A percentile compares a stretch with the other conserved stretches of the same genome.
phyloP scores from a whole-genome alignment of 805 yeast genomes.

The Kodamaea jinghongensis region DNA sequence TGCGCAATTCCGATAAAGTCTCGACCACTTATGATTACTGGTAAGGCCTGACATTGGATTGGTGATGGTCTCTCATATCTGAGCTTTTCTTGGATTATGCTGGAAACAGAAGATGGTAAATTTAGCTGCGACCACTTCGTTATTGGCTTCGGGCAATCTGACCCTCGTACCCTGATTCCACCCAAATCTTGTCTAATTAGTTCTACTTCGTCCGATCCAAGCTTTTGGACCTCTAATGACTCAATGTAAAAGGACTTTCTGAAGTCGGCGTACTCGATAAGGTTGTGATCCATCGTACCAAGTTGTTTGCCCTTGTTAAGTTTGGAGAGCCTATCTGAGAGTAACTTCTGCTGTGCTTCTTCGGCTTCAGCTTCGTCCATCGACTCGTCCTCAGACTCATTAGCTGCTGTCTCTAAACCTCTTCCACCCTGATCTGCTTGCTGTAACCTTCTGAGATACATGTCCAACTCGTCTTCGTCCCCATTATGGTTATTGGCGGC shows the following conservation, averaged over 20 bases:
- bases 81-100: slow-evolving; percentile 48
- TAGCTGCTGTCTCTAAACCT: background rate
- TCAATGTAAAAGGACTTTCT: slow-evolving; percentile 62
- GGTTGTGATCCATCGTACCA: slow-evolving; percentile 45
- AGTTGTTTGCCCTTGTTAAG: slow-evolving; percentile 51
- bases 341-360: slow-evolving; percentile 28
- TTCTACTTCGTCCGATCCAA: slow-evolving; percentile 56
- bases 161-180: slow-evolving; percentile 67
- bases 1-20: slow-evolving; percentile 94
- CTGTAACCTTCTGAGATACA: slow-evolving; percentile 10
- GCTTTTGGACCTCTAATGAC: slow-evolving; percentile 47
- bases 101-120: slow-evolving; percentile 56
- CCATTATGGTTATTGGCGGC: slow-evolving; percentile 29
- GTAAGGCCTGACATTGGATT: slow-evolving; percentile 87
- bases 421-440: too few species aligned
- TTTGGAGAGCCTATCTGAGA: slow-evolving; percentile 36
- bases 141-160: slow-evolving; percentile 60
- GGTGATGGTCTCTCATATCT: slow-evolving; percentile 70
- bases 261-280: slow-evolving; percentile 50
- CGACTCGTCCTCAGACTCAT: slow-evolving; percentile 10
- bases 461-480: slow-evolving; percentile 21
- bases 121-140: slow-evolving; percentile 81
- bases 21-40: slow-evolving; percentile 83
- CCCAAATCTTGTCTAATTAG: slow-evolving; percentile 52
- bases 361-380: slow-evolving; percentile 25